Conservation (phyloP, 257 asterid genomes). For the Gentiana straminea region DNA sequence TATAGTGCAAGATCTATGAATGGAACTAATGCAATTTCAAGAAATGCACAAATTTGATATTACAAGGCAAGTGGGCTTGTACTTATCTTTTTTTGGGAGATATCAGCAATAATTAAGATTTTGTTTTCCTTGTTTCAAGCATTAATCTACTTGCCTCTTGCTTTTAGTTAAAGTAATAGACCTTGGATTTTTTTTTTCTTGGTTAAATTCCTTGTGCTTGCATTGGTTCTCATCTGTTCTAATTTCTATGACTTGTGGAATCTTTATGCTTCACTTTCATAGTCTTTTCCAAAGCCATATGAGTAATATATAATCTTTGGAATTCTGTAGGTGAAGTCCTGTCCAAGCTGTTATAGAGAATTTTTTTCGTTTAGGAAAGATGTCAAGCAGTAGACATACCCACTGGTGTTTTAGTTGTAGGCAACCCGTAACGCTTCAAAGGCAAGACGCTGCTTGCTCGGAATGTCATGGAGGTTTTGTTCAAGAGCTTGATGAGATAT, state of each 20-base stretch:
- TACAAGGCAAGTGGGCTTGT: neutral
- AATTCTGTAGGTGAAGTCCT: neutral
- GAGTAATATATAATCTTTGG: neutral
- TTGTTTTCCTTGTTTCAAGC: too few relatives aligned
- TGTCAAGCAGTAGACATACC: conserved; percentile 48
- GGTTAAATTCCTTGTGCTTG: too few relatives aligned
- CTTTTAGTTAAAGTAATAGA: too few relatives aligned
- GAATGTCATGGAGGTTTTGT: conserved; percentile 66
- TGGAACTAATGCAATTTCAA: neutral
- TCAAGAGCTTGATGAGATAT: conserved; percentile 64
- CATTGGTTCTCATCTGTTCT: too few relatives aligned
- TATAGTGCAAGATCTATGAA: conserved; percentile 11
- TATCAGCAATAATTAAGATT: too few relatives aligned
- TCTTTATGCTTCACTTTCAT: too few relatives aligned
- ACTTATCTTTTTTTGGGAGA: neutral
- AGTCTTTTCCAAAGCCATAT: too few relatives aligned
- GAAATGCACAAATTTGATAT: neutral
- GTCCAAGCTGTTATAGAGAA: neutral
- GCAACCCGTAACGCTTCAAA: conserved; percentile 49
- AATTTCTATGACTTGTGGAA: too few relatives aligned
- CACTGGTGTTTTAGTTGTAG: conserved; percentile 88
- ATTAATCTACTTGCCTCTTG: too few relatives aligned
- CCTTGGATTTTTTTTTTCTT: too few relatives aligned
- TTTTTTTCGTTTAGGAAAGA: conserved; percentile 12
- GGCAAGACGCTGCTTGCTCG: conserved; percentile 35